phyloP scores from a whole-genome alignment of 441 rosid genomes.

The Flueggea neowawraea region DNA sequence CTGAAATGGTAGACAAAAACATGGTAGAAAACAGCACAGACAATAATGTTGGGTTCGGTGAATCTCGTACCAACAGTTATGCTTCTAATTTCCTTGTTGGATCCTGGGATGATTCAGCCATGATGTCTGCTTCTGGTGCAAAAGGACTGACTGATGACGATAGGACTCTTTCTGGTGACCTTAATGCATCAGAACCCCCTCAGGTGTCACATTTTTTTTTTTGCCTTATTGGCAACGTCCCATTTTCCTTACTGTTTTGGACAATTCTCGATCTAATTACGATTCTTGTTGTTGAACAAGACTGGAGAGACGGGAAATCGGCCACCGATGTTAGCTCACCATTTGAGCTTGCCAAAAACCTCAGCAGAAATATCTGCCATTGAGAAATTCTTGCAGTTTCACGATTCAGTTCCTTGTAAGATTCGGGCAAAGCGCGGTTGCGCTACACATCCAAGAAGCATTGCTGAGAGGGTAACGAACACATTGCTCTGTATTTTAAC shows the following conservation, averaged over 20 bases:
- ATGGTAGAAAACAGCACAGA: constrained; percentile 21
- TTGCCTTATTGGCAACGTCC: not conserved
- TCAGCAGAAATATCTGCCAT: constrained; percentile 48
- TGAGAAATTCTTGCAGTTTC: constrained; percentile 60
- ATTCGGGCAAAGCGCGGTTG: constrained; percentile 94
- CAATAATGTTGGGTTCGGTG: constrained; percentile 27
- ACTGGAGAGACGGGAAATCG: constrained; percentile 35
- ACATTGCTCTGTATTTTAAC: not conserved
- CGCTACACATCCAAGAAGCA: constrained; percentile 97
- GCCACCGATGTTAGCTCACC: constrained; percentile 60
- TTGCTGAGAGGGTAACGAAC: constrained; percentile 81
- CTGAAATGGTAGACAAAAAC: constrained; percentile 44
- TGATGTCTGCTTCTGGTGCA: constrained; percentile 26
- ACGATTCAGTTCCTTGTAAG: constrained; percentile 85
- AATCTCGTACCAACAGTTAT: constrained; percentile 16
- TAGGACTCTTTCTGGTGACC: constrained; percentile 44
- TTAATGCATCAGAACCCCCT: constrained; percentile 34
- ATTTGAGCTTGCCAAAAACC: constrained; percentile 82
- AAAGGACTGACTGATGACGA: constrained; percentile 44
- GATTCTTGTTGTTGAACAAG: constrained; percentile 19
- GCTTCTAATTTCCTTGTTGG: constrained; percentile 35
- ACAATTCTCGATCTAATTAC: not conserved
- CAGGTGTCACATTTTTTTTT: constrained; percentile 37
- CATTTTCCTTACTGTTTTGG: not conserved
- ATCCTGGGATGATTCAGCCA: constrained; percentile 43